Evolutionary conservation across 1,284 basidiomycete genomes (phyloP).

Genomic region (Cryptococcus maquisensis): DNA sequence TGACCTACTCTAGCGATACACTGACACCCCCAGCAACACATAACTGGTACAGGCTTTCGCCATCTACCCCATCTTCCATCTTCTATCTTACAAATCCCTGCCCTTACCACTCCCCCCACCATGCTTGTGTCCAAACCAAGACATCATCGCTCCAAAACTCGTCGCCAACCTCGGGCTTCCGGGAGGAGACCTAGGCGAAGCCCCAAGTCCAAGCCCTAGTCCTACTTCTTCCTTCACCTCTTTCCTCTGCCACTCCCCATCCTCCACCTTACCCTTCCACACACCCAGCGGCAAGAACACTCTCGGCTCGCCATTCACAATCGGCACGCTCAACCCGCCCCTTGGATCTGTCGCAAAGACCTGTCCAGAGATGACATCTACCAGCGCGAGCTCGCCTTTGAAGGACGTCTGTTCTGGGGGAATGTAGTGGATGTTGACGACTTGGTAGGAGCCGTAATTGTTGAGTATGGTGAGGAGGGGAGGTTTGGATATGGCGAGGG

Average conservation of each 20-base stretch:
- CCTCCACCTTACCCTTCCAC: slow-evolving; percentile 9
- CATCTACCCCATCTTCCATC: background rate
- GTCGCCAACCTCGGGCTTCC: slow-evolving; percentile 12
- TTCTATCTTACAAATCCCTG: background rate
- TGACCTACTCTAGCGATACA: too few species aligned
- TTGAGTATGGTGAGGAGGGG: slow-evolving; percentile 64
- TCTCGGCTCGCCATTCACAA: slow-evolving; percentile 37
- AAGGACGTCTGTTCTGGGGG: slow-evolving; percentile 49
- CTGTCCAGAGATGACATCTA: slow-evolving; percentile 61
- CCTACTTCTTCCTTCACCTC: background rate
- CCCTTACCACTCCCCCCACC: background rate
- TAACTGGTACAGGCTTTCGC: too few species aligned
- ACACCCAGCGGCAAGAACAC: slow-evolving; percentile 38
- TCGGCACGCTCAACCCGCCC: slow-evolving; percentile 48
- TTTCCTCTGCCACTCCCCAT: slow-evolving; percentile 8
- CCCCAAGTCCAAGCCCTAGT: too few species aligned
- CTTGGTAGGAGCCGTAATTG: slow-evolving; percentile 56
- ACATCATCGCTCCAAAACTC: slow-evolving; percentile 16
- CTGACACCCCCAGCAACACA: too few species aligned
- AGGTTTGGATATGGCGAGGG: slow-evolving; percentile 60
- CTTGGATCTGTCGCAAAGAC: slow-evolving; percentile 51
- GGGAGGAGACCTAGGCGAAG: background rate
- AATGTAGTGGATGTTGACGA: background rate
- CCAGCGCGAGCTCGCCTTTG: slow-evolving; percentile 53
- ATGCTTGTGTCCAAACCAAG: slow-evolving; percentile 12